Base-by-base conservation (phyloP, 2,329 filamentous ascomycete genomes). In the Exophiala dermatitidis region DNA sequence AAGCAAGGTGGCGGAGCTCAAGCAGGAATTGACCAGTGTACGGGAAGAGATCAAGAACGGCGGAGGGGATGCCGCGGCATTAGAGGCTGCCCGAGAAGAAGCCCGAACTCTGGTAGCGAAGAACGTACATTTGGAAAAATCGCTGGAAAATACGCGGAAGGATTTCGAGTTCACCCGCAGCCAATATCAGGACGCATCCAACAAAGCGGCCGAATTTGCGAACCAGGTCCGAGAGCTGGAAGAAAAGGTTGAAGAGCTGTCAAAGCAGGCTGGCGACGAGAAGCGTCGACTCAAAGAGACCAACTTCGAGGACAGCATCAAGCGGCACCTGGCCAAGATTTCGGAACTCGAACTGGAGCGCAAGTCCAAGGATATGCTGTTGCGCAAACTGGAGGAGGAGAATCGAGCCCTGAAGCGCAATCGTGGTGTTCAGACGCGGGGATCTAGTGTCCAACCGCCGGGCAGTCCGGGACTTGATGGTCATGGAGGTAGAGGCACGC, bases 101-200 rank as follows among this genome's bases (percentile, higher is more conserved):
- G 53, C 60, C n/a, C 56, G 59, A 8, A 55, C 30, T 6, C 51
- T 57, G 2, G 40, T 43, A 19, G 51, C 56, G 3, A 58, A 59
- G 37, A 66, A 68, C 37, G 67, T 67, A 2, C 63, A 65, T 5
- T 58, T 74, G 1, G 65, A 57, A 8, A 67, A 69, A 42, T 70
- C 68, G 44, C 64, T 70, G 1, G 68, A 73, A 7, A 72, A 69
- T 47, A 71, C 70, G 45, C 66, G 64, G 41, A 70, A 69, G 6
- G 72, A 74, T 54, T 67, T 71, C 5, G 73, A 74, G 44, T 75
- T 74, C 54, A 72, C 69, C 4, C 69, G 72, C 37, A 65, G 69
- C 53, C 72, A 74, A 60, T 76, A 75, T 49, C 73, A 75, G 56
- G 71, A 67, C 31, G 73, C 72, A 7, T 75, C 73, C 4, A 72